phyloP scores from a whole-genome alignment of 805 yeast genomes.

The Candida glaebosa region DNA sequence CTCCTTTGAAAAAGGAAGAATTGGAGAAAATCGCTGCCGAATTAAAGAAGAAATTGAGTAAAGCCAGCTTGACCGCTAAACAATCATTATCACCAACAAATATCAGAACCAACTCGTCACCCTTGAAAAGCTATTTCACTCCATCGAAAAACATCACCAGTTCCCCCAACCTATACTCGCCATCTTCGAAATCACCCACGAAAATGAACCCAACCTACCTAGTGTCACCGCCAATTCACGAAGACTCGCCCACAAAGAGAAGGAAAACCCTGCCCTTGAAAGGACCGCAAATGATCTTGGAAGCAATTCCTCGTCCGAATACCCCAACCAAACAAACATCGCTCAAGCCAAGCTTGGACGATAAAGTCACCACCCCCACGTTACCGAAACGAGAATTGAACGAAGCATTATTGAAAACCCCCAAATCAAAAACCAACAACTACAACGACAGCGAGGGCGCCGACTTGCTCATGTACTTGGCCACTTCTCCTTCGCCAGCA shows the following conservation, averaged over 20 bases:
- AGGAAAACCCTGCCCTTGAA: slow-evolving; percentile 8
- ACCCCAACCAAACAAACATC: slow-evolving; percentile 20
- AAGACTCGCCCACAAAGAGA: slow-evolving; percentile 34
- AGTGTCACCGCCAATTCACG: slow-evolving; percentile 6
- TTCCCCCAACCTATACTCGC: slow-evolving; percentile 31
- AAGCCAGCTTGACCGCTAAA: slow-evolving; percentile 44
- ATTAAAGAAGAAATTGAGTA: slow-evolving; percentile 37
- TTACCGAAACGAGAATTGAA: slow-evolving; percentile 21
- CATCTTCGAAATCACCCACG: slow-evolving; percentile 38
- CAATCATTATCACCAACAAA: slow-evolving; percentile 22
- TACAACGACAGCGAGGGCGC: slow-evolving; percentile 65
- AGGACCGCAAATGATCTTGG: slow-evolving; percentile 28
- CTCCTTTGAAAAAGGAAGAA: slow-evolving; percentile 42
- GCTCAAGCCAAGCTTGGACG: slow-evolving; percentile 4
- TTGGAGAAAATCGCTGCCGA: slow-evolving; percentile 42
- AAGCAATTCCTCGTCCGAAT: slow-evolving; percentile 24
- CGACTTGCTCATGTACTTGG: slow-evolving; percentile 72
- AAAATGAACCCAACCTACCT: slow-evolving; percentile 20
- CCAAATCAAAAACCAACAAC: slow-evolving; percentile 26
- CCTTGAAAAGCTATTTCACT: slow-evolving; percentile 25
- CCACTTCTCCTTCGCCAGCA: slow-evolving; percentile 78
- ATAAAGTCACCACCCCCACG: slow-evolving; percentile 25
- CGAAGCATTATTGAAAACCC: slow-evolving; percentile 27
- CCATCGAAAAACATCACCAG: slow-evolving; percentile 1
- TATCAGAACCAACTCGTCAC: slow-evolving; percentile 17